A percentile compares a stretch with the other conserved stretches of the same genome.
Conservation (phyloP, 2,329 filamentous ascomycete genomes). For the Diaporthe destruens region DNA sequence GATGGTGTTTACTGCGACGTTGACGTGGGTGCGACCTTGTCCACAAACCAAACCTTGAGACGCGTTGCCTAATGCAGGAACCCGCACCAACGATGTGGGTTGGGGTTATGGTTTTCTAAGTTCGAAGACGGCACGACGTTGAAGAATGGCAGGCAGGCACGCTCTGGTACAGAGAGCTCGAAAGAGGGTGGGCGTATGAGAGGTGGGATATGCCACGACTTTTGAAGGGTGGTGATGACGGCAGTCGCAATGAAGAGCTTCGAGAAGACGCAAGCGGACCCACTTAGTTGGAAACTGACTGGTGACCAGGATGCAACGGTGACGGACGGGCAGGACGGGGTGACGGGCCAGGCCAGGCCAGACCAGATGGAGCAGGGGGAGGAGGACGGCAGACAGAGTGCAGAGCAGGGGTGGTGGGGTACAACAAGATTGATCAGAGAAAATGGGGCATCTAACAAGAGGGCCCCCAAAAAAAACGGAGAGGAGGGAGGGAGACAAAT, state of each 20-base stretch:
- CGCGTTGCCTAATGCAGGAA: conserved; percentile 32
- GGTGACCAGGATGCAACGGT: conserved; percentile 3
- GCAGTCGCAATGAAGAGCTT: conserved; percentile 1
- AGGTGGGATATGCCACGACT: conserved; percentile 27
- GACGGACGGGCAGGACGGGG: neutral
- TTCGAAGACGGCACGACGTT: neutral
- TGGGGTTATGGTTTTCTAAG: neutral
- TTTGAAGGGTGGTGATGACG: neutral
- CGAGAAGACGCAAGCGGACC: conserved; percentile 10
- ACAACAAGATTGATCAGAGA: conserved; percentile 22
- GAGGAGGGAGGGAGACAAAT: conserved; percentile 1
- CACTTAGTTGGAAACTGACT: neutral
- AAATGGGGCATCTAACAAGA: conserved; percentile 2
- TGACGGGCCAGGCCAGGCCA: conserved; percentile 14
- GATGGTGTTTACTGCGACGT: conserved; percentile 6
- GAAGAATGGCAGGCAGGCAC: neutral
- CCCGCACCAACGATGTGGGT: conserved; percentile 23
- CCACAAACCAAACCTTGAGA: conserved; percentile 1
- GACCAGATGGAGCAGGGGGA: neutral
- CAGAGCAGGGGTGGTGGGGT: conserved; percentile 23
- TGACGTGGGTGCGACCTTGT: conserved; percentile 11
- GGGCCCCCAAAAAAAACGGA: neutral
- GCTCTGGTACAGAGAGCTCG: neutral
- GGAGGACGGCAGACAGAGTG: neutral
- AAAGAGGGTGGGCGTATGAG: neutral